A percentile compares a stretch with the other conserved stretches of the same genome.
These are phyloP conservation scores for Cymodocea nodosa DNA, from an alignment of 116 monocot genomes.

Conservation along the genomic window DNA sequence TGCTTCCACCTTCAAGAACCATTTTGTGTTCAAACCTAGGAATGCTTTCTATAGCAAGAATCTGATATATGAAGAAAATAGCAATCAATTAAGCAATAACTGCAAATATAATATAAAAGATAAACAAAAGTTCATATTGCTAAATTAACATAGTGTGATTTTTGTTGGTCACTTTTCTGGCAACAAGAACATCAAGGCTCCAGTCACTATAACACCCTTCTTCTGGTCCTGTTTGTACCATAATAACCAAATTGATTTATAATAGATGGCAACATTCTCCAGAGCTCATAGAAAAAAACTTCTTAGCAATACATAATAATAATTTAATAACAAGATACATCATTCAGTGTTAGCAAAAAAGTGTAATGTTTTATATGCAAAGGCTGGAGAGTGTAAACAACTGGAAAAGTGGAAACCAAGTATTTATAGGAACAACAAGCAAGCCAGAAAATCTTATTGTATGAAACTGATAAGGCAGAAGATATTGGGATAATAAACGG, in stretches of 20 bases:
- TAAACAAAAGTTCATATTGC: not conserved
- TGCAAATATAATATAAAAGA: not conserved
- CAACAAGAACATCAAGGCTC: constrained; percentile 75
- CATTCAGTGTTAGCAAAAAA: not conserved
- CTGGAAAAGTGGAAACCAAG: not conserved
- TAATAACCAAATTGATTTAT: not conserved
- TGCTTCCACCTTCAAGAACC: constrained; percentile 97
- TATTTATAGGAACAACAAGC: too few relatives aligned
- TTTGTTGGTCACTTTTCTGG: constrained; percentile 44
- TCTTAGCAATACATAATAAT: not conserved
- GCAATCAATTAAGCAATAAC: not conserved
- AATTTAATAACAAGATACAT: not conserved
- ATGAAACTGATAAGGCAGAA: too few relatives aligned
- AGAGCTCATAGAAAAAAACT: not conserved
- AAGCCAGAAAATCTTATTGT: too few relatives aligned
- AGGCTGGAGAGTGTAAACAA: not conserved
- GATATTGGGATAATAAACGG: too few relatives aligned
- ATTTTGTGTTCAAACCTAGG: constrained; percentile 69
- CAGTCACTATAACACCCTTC: constrained; percentile 91
- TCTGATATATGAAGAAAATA: constrained; percentile 24
- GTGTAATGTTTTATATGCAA: not conserved
- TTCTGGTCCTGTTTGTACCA: constrained; percentile 30
- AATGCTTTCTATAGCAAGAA: constrained; percentile 55
- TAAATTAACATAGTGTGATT: constrained; percentile 4
- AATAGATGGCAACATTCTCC: not conserved